Base-by-base conservation (phyloP, 192 early-diverging fungal species). In the Diversispora epigaea region DNA sequence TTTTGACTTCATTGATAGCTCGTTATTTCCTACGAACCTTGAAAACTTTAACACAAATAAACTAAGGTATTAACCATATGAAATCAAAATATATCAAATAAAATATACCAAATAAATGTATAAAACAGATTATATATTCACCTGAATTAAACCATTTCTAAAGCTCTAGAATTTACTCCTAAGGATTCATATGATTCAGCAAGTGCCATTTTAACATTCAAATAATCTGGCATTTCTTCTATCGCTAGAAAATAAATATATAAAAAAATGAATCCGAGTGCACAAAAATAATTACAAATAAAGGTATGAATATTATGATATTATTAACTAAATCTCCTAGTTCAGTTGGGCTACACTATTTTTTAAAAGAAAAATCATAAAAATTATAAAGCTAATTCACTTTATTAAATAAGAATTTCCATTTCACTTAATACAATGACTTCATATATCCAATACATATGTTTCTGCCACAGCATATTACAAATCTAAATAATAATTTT, bases 401-500 rank as follows among this genome's bases (percentile, higher is more conserved):
- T 3, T 17, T 39, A 44, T 41, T 40, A 25, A 19, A 60, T 25
- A 22, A 77, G 68, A 43, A 65, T 78, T 83, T 84, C 81, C n/a
- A 81, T 77, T 61, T 80, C 79, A 55, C 55, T 78, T 52, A 81
- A 78, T 19, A 87, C 71, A 47, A 89, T 81, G 0, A 74, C 75
- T 65, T 87, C 75, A 79, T 90, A 86, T 43, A 92, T 81, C 22
- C 74, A 85, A 85, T 65, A 90, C 85, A 70, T 91, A 95, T 7
- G 91, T 88, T 25, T 93, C 91, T 6, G 85, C 90, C 14, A 94
- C 86, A 61, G 93, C 91, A 58, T 90, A 84, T 64, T 90, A 92
- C 11, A 93, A 80, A 76, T 94, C 91, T 3, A 85, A 68, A 76
- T 91, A 68, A 76, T 91, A 93, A 9, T 83, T 71, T 4, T 85